Percentiles rank a stretch among this genome's conserved stretches.
Conservation (phyloP, 129 eudicot genomes). For the Sambucus nigra region DNA sequence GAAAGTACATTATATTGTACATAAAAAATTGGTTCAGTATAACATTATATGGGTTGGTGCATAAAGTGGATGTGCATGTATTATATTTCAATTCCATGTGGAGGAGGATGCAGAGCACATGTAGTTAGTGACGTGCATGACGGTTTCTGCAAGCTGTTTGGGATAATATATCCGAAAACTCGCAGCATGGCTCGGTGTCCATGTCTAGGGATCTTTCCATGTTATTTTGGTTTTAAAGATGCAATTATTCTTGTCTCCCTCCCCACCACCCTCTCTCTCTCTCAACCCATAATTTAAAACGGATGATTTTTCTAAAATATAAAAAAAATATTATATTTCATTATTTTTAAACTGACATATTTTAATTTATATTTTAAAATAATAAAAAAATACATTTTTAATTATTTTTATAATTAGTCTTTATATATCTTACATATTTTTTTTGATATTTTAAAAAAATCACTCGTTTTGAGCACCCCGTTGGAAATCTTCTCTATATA, state of each 20-base stretch:
- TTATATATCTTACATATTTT: too few relatives aligned
- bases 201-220: constrained; percentile 61
- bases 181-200: constrained; percentile 25
- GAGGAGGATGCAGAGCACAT: constrained; percentile 28
- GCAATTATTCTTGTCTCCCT: constrained; percentile 44
- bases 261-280: constrained; percentile 2
- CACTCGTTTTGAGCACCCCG: too few relatives aligned
- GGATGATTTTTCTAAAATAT: too few relatives aligned
- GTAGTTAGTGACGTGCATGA: constrained; percentile 13
- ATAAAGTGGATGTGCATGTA: background rate
- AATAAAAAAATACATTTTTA: too few relatives aligned
- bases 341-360: too few relatives aligned
- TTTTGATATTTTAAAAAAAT: too few relatives aligned
- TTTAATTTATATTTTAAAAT: too few relatives aligned
- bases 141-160: constrained; percentile 11
- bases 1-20: constrained; percentile 78
- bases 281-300: too few relatives aligned
- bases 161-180: constrained; percentile 4
- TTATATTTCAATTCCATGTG: constrained; percentile 37
- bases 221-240: constrained; percentile 31
- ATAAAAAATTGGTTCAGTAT: constrained; percentile 9
- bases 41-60: constrained; percentile 14
- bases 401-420: too few relatives aligned
- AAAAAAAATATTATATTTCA: too few relatives aligned
- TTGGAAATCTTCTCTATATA: too few relatives aligned